Evolutionary conservation across 805 yeast species (phyloP), one percentile per base, ranked within the genome.

Genomic region (Torulaspora gathmanii): DNA sequence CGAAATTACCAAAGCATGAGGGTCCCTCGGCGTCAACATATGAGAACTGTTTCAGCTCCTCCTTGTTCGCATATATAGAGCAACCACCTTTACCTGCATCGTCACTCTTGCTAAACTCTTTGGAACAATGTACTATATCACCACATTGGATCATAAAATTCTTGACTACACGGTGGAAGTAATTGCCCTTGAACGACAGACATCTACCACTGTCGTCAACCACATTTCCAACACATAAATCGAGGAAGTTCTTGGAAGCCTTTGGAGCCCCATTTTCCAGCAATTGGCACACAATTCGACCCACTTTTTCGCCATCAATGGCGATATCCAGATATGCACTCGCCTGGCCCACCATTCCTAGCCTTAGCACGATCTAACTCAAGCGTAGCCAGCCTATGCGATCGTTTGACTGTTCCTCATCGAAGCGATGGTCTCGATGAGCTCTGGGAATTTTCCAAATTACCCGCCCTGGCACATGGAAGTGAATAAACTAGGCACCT

Each of bases 101-200:
- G 8, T 62, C 62, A 7, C 55, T 45, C 27, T 57, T 56, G 8
- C 42, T 41, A 17, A 52, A 56, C 7, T 48, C 40, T 1, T 48
- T 54, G 2, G 69, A 62, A 7, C 78, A 79, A 57, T 70, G 61
- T 1, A 64, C 59, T 2, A 75, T 57, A 57, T 82, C 86, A 31
- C 90, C 90, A 3, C 79, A 80, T 61, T 83, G 90, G 13, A 84
- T 65, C 71, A 83, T 77, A 57, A 85, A 85, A 58, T 81, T 84
- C 56, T 77, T 80, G 41, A 84, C 69, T 2, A 82, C 77, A 44
- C 86, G 69, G 54, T 82, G 84, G 61, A 86, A 82, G 31, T 63
- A 67, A 33, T 73, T 77, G 16, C 68, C 60, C 48, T 73, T 69
- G 45, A 69, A 76, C 1, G 70, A 53, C 13, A 72, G 54, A 5